These are phyloP conservation scores for Mycena amicta DNA, from an alignment of 768 basidiomycete species.

Conservation along the genomic window DNA sequence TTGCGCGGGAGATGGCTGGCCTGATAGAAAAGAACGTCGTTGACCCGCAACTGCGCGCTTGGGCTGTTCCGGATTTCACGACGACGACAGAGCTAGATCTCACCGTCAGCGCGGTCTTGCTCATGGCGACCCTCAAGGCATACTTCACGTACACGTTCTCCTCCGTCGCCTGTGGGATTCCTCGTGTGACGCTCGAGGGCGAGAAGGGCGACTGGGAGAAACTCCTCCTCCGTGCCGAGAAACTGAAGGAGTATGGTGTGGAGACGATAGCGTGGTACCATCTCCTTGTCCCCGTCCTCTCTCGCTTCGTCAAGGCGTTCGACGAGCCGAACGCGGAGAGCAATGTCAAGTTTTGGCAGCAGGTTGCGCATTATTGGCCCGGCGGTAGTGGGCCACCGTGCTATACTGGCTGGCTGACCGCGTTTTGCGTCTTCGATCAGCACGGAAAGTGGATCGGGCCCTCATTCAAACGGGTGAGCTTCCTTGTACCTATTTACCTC, in stretches of 20 bases:
- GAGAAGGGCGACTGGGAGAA: conserved; percentile 40
- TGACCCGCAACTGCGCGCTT: conserved; percentile 35
- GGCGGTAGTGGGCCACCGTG: not conserved
- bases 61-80: conserved; percentile 46
- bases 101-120: no score
- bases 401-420: not conserved
- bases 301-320: conserved; percentile 42
- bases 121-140: conserved; percentile 41
- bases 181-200: conserved; percentile 52
- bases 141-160: conserved; percentile 39
- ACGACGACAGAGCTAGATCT: conserved; percentile 46
- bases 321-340: conserved; percentile 14
- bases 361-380: not conserved
- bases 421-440: not conserved
- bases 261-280: conserved; percentile 37
- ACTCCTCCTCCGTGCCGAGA: conserved; percentile 37
- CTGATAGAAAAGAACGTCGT: conserved; percentile 30
- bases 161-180: conserved; percentile 28
- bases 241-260: no score
- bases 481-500: not conserved
- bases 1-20: conserved; percentile 24
- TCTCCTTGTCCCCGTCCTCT: no score
- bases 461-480: not conserved
- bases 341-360: not conserved
- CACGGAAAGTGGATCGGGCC: not conserved